Conservation (phyloP, 23 red algal genomes). For the Gracilariopsis chorda region DNA sequence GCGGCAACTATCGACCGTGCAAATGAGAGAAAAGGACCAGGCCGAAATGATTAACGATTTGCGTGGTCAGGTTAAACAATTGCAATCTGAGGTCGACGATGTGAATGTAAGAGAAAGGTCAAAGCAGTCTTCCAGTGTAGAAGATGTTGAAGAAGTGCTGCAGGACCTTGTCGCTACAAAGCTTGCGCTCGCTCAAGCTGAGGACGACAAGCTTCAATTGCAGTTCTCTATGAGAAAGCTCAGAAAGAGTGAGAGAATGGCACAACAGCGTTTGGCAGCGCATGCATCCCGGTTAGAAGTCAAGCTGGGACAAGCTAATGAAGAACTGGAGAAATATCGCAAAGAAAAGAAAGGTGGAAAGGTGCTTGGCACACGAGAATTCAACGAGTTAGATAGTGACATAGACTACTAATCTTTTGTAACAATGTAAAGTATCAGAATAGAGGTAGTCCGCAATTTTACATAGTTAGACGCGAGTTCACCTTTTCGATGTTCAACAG, state of each 20-base stretch:
- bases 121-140: background rate
- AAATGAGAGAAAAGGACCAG: conserved; percentile 41
- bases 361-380: background rate
- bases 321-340: conserved; percentile 27
- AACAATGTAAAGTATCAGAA: too few relatives aligned
- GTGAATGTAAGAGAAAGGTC: background rate
- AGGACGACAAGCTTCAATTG: conserved; percentile 53
- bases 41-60: conserved; percentile 16
- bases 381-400: conserved; percentile 50
- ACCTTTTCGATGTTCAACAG: too few relatives aligned
- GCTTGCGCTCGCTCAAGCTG: conserved; percentile 49
- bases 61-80: background rate
- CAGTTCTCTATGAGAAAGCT: conserved; percentile 55
- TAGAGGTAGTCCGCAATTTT: too few relatives aligned
- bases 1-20: conserved; percentile 23
- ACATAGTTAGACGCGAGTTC: too few relatives aligned
- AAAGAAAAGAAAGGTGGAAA: background rate
- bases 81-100: background rate
- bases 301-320: conserved; percentile 52
- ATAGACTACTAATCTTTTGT: conserved; percentile 38
- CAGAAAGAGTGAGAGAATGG: conserved; percentile 27
- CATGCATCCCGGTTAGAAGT: conserved; percentile 71
- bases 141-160: conserved; percentile 49
- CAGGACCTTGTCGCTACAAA: conserved; percentile 49
- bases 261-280: conserved; percentile 56